Conservation (phyloP, 495 filamentous ascomycete genomes). For the Oidiodendron maius region DNA sequence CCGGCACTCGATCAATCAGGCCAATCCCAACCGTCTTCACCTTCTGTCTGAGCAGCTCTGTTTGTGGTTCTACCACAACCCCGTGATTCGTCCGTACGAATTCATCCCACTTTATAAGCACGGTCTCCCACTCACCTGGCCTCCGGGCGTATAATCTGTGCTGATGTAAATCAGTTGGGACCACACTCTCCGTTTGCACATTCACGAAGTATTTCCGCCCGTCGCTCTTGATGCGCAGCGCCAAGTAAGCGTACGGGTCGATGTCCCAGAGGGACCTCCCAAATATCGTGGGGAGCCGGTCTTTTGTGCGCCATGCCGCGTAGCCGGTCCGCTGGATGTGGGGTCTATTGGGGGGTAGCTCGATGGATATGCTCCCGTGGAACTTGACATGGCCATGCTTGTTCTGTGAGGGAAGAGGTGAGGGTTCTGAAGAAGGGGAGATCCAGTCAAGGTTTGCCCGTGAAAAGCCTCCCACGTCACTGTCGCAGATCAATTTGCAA, state of each 20-base stretch:
- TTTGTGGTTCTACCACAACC: constrained; percentile 83
- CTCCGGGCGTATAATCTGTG: constrained; percentile 80
- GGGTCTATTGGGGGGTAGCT: constrained; percentile 68
- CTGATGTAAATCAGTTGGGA: constrained; percentile 91
- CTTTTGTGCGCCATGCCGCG: constrained; percentile 77
- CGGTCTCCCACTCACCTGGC: constrained; percentile 86
- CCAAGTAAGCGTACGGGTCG: constrained; percentile 82
- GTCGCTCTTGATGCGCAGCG: constrained; percentile 84
- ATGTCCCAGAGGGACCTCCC: constrained; percentile 81
- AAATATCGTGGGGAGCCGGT: constrained; percentile 60
- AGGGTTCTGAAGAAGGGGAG: constrained; percentile 24
- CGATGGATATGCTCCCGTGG: constrained; percentile 80
- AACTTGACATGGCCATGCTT: constrained; percentile 57
- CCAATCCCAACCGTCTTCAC: constrained; percentile 82
- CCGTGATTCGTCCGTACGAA: constrained; percentile 95
- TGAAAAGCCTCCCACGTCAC: constrained; percentile 81
- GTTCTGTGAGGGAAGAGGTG: constrained; percentile 33
- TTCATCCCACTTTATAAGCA: constrained; percentile 80
- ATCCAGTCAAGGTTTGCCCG: constrained; percentile 65
- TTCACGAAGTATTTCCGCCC: constrained; percentile 92
- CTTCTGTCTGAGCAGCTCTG: constrained; percentile 75
- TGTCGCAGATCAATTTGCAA: constrained; percentile 83
- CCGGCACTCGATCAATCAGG: constrained; percentile 81
- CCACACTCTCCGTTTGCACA: constrained; percentile 87
- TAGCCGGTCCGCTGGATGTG: constrained; percentile 73